Base-by-base conservation (phyloP, 2,329 filamentous ascomycete genomes). In the Chaetomium strumarium region DNA sequence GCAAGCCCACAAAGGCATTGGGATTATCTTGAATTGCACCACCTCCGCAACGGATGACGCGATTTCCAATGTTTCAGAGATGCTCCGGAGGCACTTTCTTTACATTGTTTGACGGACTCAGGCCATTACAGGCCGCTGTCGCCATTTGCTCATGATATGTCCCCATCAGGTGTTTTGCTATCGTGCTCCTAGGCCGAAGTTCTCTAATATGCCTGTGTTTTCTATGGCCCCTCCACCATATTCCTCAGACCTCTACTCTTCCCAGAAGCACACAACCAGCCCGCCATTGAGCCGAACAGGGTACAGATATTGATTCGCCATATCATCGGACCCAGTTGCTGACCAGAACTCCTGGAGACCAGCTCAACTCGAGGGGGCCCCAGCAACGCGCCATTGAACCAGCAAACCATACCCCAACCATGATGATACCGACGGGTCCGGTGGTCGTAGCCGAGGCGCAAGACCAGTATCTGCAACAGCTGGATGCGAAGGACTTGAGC, bases 1-100 rank as follows among this genome's bases (percentile, higher is more conserved):
- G 34, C 34, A 16, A 37, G 14, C 34, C n/a, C 34, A 14, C 34
- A 16, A 4, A 8, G 14, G 34, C 11, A 34, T 14, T 17, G 42
- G 13, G 34, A n/a, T 37, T 8, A 3, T 8, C 34, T 13, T 4
- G 34, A 7, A 62, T 64, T 56, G 56, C 62, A 64, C 59, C 62
- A 64, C 58, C 56, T 45, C 44, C 52, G 53, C 52, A 56, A 55
- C 49, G 55, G 56, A 64, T 64, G 55, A 62, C 62, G 62, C 62
- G 54, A 64, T 64, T n/a, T 53, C 55, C 46, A 39, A 47, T 17
- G 30, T 43, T 55, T 55, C 51, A 55, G 46, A 48, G 19, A 53
- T 49, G 38, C 43, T 44, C 39, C 36, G 36, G 45, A 49, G 40
- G 33, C 19, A 10, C 6, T 33, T 43, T 47, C 39, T 34, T 36